phyloP scores from a whole-genome alignment of 2,329 filamentous ascomycete genomes.

The Rachicladosporium sp. region DNA sequence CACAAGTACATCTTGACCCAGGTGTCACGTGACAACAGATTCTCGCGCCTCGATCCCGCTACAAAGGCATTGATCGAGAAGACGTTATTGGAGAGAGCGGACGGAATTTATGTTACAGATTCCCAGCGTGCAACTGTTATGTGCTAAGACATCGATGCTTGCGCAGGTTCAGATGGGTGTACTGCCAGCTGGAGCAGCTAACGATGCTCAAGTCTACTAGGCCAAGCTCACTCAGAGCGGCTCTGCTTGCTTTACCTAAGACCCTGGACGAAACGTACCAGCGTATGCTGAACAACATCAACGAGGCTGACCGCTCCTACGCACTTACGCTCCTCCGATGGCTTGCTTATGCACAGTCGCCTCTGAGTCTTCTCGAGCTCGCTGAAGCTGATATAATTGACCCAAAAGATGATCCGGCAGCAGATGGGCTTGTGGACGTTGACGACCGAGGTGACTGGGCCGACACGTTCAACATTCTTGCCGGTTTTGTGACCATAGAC shows the following conservation, averaged over 20 bases:
- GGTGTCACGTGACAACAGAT: constrained; percentile 6
- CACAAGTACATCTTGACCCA: constrained; percentile 8
- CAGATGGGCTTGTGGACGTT: constrained; percentile 2
- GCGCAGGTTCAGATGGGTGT: constrained; percentile 10
- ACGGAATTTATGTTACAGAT: constrained; percentile 13
- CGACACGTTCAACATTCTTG: constrained; percentile 6
- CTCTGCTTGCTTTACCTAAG: constrained; percentile 4
- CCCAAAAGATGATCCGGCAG: neutral
- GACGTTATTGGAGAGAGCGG: constrained; percentile 10
- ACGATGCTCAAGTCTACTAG: constrained; percentile 7
- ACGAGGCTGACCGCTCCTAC: constrained; percentile 1
- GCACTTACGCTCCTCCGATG: constrained; percentile 7
- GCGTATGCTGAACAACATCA: constrained; percentile 7
- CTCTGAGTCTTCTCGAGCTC: constrained; percentile 7
- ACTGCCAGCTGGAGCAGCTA: constrained; percentile 9
- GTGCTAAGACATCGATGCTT: neutral
- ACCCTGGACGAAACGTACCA: constrained; percentile 10
- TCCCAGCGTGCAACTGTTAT: neutral
- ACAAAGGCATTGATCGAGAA: constrained; percentile 11
- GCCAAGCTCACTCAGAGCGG: constrained; percentile 7
- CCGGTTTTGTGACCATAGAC: constrained; percentile 3
- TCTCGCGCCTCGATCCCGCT: constrained; percentile 6
- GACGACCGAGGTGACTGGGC: constrained; percentile 5
- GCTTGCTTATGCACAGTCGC: constrained; percentile 7
- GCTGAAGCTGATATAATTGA: constrained; percentile 8